Percentiles rank a stretch among this genome's conserved stretches.
Conservation (phyloP, 2,329 filamentous ascomycete species). For the Didymella keratinophila region DNA sequence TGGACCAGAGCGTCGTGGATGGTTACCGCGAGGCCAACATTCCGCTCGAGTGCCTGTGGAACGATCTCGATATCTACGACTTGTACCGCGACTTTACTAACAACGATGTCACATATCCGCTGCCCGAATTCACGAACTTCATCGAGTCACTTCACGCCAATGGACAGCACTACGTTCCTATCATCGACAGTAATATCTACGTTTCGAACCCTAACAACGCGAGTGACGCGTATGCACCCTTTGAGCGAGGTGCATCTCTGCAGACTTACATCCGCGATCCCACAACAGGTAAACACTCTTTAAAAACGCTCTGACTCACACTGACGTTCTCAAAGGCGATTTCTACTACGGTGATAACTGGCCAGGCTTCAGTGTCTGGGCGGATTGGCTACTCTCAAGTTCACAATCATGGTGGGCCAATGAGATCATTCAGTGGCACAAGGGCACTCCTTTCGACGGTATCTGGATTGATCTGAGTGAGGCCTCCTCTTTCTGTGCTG, state of each 20-base stretch:
- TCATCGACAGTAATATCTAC: slow-evolving; percentile 70
- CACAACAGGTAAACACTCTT: slow-evolving; percentile 35
- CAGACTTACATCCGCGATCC: slow-evolving; percentile 60
- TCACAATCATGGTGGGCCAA: slow-evolving; percentile 65
- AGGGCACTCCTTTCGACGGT: slow-evolving; percentile 60
- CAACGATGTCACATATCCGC: slow-evolving; percentile 59
- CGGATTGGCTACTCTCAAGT: slow-evolving; percentile 66
- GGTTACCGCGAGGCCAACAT: slow-evolving; percentile 62
- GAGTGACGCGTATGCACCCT: slow-evolving; percentile 62
- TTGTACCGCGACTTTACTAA: slow-evolving; percentile 65
- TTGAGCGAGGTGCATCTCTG: slow-evolving; percentile 55
- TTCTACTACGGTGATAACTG: slow-evolving; percentile 60
- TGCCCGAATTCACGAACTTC: slow-evolving; percentile 58
- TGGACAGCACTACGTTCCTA: slow-evolving; percentile 65
- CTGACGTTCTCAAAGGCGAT: slow-evolving; percentile 42
- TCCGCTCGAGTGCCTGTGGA: slow-evolving; percentile 55
- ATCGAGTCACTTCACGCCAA: slow-evolving; percentile 59
- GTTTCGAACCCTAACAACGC: slow-evolving; percentile 72
- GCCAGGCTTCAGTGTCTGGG: slow-evolving; percentile 65
- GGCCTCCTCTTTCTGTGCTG: slow-evolving; percentile 68
- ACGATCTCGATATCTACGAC: slow-evolving; percentile 45
- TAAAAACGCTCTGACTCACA: not conserved
- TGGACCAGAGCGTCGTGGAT: slow-evolving; percentile 52
- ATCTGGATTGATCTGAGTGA: slow-evolving; percentile 68
- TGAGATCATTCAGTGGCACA: slow-evolving; percentile 57